These are phyloP conservation scores for Phlegmacium glaucopus DNA, from an alignment of 768 basidiomycete species.

Conservation along the genomic window DNA sequence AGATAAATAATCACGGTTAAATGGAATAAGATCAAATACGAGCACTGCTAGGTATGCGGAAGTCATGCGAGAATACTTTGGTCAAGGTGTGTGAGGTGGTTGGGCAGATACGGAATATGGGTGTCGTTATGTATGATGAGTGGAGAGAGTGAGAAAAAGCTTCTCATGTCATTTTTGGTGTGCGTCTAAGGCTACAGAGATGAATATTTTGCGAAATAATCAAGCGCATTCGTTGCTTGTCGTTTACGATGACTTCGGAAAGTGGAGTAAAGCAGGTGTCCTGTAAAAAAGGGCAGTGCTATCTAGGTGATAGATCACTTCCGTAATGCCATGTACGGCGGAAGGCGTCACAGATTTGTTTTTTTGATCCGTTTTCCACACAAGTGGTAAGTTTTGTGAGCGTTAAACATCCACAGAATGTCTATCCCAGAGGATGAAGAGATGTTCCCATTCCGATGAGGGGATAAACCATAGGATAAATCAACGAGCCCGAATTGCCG, in stretches of 20 bases:
- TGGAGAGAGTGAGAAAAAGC: conserved; percentile 5
- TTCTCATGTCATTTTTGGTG: conserved; percentile 12
- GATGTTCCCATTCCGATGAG: conserved; percentile 9
- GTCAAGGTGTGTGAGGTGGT: too few species aligned
- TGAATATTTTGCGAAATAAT: conserved; percentile 7
- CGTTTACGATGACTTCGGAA: conserved; percentile 10
- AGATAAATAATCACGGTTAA: background rate
- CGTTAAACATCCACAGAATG: too few species aligned
- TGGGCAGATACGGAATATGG: background rate
- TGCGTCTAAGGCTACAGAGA: conserved; percentile 18
- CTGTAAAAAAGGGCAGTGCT: conserved; percentile 3
- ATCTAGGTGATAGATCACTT: conserved; percentile 3
- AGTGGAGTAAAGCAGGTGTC: conserved; percentile 5
- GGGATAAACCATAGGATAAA: conserved; percentile 5
- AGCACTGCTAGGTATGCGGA: background rate
- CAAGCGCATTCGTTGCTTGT: background rate
- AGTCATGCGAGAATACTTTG: too few species aligned
- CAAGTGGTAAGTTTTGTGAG: background rate
- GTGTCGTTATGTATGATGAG: conserved; percentile 2
- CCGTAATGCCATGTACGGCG: background rate
- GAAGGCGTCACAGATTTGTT: background rate
- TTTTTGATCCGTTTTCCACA: background rate
- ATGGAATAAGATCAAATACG: background rate
- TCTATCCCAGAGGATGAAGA: background rate
- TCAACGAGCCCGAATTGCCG: conserved; percentile 11